Evolutionary conservation across 2,329 filamentous ascomycete genomes (phyloP).

Genomic region (Chalaropsis ovoidea): DNA sequence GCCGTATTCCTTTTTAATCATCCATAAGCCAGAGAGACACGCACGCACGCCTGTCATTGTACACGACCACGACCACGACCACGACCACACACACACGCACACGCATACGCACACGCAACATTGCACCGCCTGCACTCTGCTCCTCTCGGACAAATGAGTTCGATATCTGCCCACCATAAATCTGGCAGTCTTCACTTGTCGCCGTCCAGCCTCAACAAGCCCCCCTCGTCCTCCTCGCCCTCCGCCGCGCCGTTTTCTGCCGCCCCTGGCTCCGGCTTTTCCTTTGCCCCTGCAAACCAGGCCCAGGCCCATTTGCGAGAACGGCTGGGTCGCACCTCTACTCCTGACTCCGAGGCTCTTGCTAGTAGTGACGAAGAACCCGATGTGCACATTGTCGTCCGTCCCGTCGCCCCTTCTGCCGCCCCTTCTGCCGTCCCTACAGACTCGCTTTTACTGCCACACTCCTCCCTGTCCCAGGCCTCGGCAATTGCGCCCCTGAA

Average conservation of each 20-base stretch:
- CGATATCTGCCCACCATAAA: conserved; percentile 16
- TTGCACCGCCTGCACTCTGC: neutral
- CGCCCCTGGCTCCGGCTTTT: conserved; percentile 18
- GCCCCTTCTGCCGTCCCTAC: neutral
- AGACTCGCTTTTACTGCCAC: neutral
- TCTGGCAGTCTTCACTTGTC: conserved; percentile 18
- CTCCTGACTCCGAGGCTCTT: conserved; percentile 86
- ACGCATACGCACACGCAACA: neutral
- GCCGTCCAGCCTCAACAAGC: conserved; percentile 15
- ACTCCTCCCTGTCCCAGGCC: neutral
- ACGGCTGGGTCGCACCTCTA: conserved; percentile 65
- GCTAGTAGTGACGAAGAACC: conserved; percentile 90
- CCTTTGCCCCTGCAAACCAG: conserved; percentile 40
- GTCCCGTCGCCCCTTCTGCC: neutral
- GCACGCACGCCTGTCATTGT: neutral
- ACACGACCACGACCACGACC: neutral
- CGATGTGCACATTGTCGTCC: conserved; percentile 42
- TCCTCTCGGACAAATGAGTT: conserved; percentile 22
- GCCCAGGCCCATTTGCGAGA: conserved; percentile 53
- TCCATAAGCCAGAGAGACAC: neutral
- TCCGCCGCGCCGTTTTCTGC: conserved; percentile 11
- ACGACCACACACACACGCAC: neutral
- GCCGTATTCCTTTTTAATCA: conserved; percentile 9
- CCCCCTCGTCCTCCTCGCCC: conserved; percentile 13
- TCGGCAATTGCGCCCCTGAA: conserved; percentile 6